Conservation (phyloP, 1,139 yeast genomes). For the Suhomyces kunorum region DNA sequence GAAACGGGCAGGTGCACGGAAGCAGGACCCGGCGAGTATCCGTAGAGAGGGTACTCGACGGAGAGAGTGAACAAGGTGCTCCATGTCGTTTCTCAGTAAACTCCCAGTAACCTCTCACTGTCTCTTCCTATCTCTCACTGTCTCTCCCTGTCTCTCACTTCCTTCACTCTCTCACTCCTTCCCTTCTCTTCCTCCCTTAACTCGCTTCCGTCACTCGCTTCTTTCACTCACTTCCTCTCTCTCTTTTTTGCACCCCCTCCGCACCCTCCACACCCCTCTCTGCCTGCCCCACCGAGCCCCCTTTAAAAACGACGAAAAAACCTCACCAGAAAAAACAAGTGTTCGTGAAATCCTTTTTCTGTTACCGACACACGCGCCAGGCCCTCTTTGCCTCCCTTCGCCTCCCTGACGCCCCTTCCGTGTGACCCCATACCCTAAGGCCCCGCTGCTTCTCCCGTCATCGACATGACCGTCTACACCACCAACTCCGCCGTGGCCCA, state of each 20-base stretch:
- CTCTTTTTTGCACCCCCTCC: background rate
- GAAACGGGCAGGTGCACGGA: background rate
- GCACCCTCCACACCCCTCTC: slow-evolving; percentile 1
- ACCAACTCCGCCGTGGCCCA: slow-evolving; percentile 36
- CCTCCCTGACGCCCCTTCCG: too few species aligned
- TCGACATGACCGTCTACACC: slow-evolving; percentile 39
- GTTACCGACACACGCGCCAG: slow-evolving; percentile 4
- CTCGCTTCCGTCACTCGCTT: background rate
- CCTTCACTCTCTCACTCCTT: background rate
- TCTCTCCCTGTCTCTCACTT: background rate
- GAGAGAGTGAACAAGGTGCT: too few species aligned
- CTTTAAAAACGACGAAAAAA: slow-evolving; percentile 13
- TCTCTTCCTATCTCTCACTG: background rate
- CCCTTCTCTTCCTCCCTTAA: background rate
- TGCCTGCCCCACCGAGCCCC: slow-evolving; percentile 11
- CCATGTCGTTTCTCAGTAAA: too few species aligned
- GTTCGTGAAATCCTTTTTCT: slow-evolving; percentile 8
- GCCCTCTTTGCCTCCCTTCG: too few species aligned
- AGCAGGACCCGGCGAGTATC: too few species aligned
- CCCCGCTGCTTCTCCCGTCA: background rate
- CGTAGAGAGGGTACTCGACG: too few species aligned
- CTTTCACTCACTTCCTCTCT: background rate
- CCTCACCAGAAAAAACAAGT: slow-evolving; percentile 10
- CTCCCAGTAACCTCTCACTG: too few species aligned
- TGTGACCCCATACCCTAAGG: too few species aligned